Base-by-base conservation (phyloP, 331 rosid genomes). In the Pyracantha coccinea region DNA sequence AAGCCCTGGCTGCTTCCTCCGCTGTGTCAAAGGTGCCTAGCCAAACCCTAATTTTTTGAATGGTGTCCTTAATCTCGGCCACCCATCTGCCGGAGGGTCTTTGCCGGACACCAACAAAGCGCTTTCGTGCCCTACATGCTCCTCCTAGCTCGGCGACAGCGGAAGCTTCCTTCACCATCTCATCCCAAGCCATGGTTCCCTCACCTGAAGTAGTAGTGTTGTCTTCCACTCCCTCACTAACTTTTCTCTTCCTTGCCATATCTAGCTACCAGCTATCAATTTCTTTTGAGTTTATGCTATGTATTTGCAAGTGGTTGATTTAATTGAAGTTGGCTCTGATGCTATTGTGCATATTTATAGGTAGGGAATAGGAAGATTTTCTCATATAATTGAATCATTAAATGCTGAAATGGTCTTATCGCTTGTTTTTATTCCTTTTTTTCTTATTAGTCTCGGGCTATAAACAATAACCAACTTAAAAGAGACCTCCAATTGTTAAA, bases 61-160 rank as follows among this genome's bases (percentile, higher is more conserved):
- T 93, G 0, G 97, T 93, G 63, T 93, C 98, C 77, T 93, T 93
- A n/a, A 93, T 93, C 88, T 93, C 98, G 6, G 98, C 98, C 28
- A 93, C 98, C 98, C 98, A 93, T 78, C 98, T 69, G 0, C 98
- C 98, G 0, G 98, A 93, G 15, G 97, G 98, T 76, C 98, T 85
- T 78, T 91, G 98, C 69, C 98, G 82, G 25, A 93, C 98, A 0
- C 98, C 97, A 4, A 93, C 96, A 28, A 89, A 93, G 44, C 93
- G 76, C 81, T 91, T 93, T 12, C 92, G 83, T 0, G 89, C 81
- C 78, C 95, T 86, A 19, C 92, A 32, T 0, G 68, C 77, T 44
- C 90, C 96, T 3, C 91, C 95, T 0, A 91, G 87, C 45, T 86
- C 89, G 1, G 90, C 86, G 1, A 83, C 79, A 1, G 81, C 85